Base-by-base conservation (phyloP, 192 early-diverging fungal species). In the Backusella morwellensis region DNA sequence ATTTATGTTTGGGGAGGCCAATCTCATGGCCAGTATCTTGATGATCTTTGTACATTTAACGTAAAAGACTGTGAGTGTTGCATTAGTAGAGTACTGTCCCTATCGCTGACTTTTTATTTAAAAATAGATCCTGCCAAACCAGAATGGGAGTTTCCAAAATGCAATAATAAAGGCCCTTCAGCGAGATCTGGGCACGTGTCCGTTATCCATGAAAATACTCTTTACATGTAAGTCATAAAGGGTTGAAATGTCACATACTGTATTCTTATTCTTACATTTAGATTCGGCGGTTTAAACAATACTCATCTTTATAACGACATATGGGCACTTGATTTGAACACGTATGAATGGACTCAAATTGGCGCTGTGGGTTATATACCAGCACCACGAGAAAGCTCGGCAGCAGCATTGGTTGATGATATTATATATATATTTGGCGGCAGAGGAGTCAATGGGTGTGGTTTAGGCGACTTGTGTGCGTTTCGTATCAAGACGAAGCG, bases 391-490 rank as follows among this genome's bases (percentile, higher is more conserved):
- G 78, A 85, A 63, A 75, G 80, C 9, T 82, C 81, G 52, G 70
- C 82, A 6, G 70, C 74, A 26, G 17, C 75, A 35, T 56, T 88
- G 0, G 77, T 87, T 2, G 85, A 84, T 14, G 89, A 87, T 35
- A 78, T 83, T 15, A 81, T 90, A 59, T 90, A 90, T 69, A 74
- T 90, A n/a, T 86, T 83, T 78, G 89, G 89, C 54, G 89, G 89
- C 14, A 82, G 77, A 75, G 77, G 75, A 54, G 54, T 73, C 8
- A 84, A 86, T 35, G 86, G 84, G 14, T 59, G 83, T 35, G 71
- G 84, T 7, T 78, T 87, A 6, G 77, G 80, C 15, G 89, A 90
- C 52, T 66, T 90, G 15, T 86, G 74, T 41, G 87, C 87, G 4
- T 88, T 87, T 77, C 81, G 77, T 34, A 83, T 90, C 14, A 81